These are phyloP conservation scores for Pythium aphanidermatum DNA, from an alignment of 352 stramenopile species.

Conservation along the genomic window DNA sequence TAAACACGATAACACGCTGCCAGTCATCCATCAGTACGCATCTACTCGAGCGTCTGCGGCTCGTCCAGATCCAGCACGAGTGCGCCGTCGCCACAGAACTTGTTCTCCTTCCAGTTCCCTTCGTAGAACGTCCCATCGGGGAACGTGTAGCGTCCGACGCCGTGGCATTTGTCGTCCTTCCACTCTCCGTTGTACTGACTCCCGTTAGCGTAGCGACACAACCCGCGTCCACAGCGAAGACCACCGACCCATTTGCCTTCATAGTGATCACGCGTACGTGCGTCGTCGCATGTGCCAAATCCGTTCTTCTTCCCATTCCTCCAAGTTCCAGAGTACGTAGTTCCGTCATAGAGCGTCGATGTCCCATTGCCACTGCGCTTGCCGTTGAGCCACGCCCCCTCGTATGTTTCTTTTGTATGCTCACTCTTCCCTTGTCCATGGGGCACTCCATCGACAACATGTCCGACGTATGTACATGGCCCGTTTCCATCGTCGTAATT, in stretches of 20 bases:
- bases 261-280: slow-evolving; percentile 53
- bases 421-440: slow-evolving; percentile 52
- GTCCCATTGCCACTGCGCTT: slow-evolving; percentile 46
- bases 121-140: slow-evolving; percentile 74
- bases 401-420: slow-evolving; percentile 42
- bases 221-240: slow-evolving; percentile 52
- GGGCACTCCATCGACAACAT: slow-evolving; percentile 34
- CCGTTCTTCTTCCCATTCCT: slow-evolving; percentile 79
- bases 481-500: slow-evolving; percentile 48
- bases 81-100: slow-evolving; percentile 64
- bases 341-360: slow-evolving; percentile 61
- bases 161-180: slow-evolving; percentile 74
- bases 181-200: slow-evolving; percentile 80
- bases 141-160: slow-evolving; percentile 67
- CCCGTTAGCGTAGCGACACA: slow-evolving; percentile 56
- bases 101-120: slow-evolving; percentile 73
- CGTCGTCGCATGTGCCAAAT: slow-evolving; percentile 62
- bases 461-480: slow-evolving; percentile 38
- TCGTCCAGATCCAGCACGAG: slow-evolving; percentile 47
- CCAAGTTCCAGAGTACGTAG: slow-evolving; percentile 80
- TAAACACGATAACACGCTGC: too few species aligned
- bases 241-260: slow-evolving; percentile 84
- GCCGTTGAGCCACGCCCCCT: slow-evolving; percentile 37
- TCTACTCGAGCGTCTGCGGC: slow-evolving; percentile 4
- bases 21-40: too few species aligned